Percentiles rank a stretch among this genome's conserved stretches.
Conservation (phyloP, 805 yeast species). For the Lachancea lanzarotensis region DNA sequence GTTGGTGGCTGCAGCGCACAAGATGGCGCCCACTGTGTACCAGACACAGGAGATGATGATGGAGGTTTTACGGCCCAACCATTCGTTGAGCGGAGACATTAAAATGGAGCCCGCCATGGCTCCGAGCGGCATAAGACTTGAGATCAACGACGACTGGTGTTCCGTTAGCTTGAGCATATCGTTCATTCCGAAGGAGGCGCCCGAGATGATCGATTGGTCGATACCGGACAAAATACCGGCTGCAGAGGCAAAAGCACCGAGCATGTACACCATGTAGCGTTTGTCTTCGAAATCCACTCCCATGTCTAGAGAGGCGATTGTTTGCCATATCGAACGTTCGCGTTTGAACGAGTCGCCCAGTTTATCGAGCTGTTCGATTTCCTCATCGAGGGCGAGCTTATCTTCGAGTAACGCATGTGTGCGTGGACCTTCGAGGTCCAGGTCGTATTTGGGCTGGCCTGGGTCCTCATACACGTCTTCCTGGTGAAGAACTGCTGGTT, state of each 20-base stretch:
- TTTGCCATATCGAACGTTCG: slow-evolving; percentile 35
- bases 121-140: slow-evolving; percentile 62
- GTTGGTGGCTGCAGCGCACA: slow-evolving; percentile 47
- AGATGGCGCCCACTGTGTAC: slow-evolving; percentile 54
- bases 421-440: slow-evolving; percentile 2
- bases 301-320: slow-evolving; percentile 33
- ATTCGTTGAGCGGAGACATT: slow-evolving; percentile 52
- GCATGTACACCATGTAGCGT: slow-evolving; percentile 39
- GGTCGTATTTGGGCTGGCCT: slow-evolving; percentile 3
- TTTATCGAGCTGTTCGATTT: slow-evolving; percentile 34
- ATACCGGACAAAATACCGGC: slow-evolving; percentile 63
- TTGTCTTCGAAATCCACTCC: slow-evolving; percentile 38
- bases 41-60: slow-evolving; percentile 51
- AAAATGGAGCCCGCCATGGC: slow-evolving; percentile 58
- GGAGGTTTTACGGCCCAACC: slow-evolving; percentile 49
- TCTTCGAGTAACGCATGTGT: slow-evolving; percentile 2
- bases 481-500: slow-evolving; percentile 1
- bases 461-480: slow-evolving; percentile 8
- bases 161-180: slow-evolving; percentile 36
- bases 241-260: slow-evolving; percentile 53
- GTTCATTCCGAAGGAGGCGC: slow-evolving; percentile 51
- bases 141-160: slow-evolving; percentile 45
- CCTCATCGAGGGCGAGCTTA: slow-evolving; percentile 33
- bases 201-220: slow-evolving; percentile 62
- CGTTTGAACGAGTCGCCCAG: slow-evolving; percentile 20